Evolutionary conservation across 345 rosid species (phyloP).

Genomic region (Firmiana major): DNA sequence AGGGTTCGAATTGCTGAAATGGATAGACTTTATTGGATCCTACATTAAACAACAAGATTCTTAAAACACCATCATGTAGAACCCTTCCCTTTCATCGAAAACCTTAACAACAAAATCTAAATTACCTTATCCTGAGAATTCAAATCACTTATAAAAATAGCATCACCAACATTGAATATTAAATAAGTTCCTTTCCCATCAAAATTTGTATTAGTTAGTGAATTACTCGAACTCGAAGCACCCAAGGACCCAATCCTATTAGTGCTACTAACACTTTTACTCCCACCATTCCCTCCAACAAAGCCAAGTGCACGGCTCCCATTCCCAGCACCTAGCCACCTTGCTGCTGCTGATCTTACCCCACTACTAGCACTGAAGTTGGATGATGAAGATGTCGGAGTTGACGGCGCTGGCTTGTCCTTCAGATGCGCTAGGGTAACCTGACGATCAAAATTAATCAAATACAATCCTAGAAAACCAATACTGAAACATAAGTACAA

Average conservation of each 20-base stretch:
- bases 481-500: slow-evolving; percentile 8
- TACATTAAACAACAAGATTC: slow-evolving; percentile 35
- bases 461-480: neutral
- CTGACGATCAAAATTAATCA: slow-evolving; percentile 35
- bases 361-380: slow-evolving; percentile 80
- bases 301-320: slow-evolving; percentile 89
- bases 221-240: slow-evolving; percentile 57
- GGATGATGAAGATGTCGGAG: slow-evolving; percentile 70
- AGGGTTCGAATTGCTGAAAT: slow-evolving; percentile 89
- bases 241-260: slow-evolving; percentile 82
- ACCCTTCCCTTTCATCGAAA: slow-evolving; percentile 6
- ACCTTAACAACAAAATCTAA: slow-evolving; percentile 1
- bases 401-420: slow-evolving; percentile 86
- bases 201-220: slow-evolving; percentile 64
- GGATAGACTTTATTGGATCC: slow-evolving; percentile 98
- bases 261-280: slow-evolving; percentile 59
- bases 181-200: slow-evolving; percentile 97
- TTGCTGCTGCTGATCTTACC: slow-evolving; percentile 86
- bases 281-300: slow-evolving; percentile 94
- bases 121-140: slow-evolving; percentile 97
- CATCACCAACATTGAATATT: slow-evolving; percentile 94
- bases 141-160: slow-evolving; percentile 86
- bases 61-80: slow-evolving; percentile 15
- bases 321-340: slow-evolving; percentile 78
- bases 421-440: slow-evolving; percentile 90